phyloP scores from a whole-genome alignment of 306 rosid genomes.

The Ochetophila trinervis region DNA sequence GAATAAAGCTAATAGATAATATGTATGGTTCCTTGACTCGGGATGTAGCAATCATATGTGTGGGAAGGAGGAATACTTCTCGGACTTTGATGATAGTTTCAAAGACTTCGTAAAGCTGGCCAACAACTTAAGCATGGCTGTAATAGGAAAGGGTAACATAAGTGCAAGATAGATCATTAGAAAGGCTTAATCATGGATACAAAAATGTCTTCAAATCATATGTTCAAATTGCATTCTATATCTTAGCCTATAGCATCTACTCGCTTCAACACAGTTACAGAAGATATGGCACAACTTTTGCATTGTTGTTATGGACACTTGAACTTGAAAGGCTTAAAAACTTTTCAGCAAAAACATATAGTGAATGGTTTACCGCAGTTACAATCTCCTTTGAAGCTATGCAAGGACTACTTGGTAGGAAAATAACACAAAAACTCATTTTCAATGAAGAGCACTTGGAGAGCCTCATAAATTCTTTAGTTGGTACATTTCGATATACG shows the following conservation, averaged over 20 bases:
- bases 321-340: too few species aligned
- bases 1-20: too few species aligned
- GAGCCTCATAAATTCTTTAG: not conserved
- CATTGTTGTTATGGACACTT: too few species aligned
- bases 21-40: not conserved
- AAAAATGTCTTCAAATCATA: not conserved
- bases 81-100: not conserved
- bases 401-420: not conserved
- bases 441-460: not conserved
- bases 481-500: not conserved
- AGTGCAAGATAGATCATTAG: not conserved
- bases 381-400: not conserved
- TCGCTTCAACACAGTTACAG: too few species aligned
- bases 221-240: too few species aligned
- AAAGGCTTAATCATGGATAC: conserved; percentile 1
- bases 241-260: too few species aligned
- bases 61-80: not conserved
- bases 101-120: not conserved
- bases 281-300: too few species aligned
- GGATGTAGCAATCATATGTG: conserved; percentile 6
- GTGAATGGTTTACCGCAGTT: not conserved
- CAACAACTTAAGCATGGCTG: not conserved
- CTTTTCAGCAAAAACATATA: too few species aligned
- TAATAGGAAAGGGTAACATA: not conserved
- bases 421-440: not conserved